Evolutionary conservation across 495 filamentous ascomycete genomes (phyloP), one percentile per base, ranked within the genome.

Genomic region (Penicillium cataractarum): DNA sequence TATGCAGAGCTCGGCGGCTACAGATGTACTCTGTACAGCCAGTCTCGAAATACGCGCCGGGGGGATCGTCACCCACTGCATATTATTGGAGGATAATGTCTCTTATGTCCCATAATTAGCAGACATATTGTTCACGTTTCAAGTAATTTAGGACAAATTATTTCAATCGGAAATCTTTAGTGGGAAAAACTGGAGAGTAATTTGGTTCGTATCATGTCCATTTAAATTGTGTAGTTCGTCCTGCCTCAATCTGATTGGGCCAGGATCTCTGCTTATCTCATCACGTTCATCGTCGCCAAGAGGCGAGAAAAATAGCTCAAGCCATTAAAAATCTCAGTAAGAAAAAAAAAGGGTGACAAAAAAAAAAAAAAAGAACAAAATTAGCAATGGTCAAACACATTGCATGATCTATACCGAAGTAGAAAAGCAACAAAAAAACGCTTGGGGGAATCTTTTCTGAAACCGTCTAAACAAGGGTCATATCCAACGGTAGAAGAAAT

Each of bases 381-480:
- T 63, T 64, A 66, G 55, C 67, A 71, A 67, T 57, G 57, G 37
- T 42, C 37, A 26, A 33, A 35, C n/a, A 17, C 64, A 63, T 68
- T 62, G 56, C 54, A 55, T 57, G 63, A 61, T 72, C 71, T 74
- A 77, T 74, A 71, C 66, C 63, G 59, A 65, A 60, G 52, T 61
- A 67, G 51, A 59, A 48, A 64, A 55, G 60, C 54, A 69, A 52
- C 15, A 56, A 32, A 56, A 64, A 69, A 73, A 67, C 72, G 71
- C 68, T 72, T 60, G 65, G 69, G 75, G 75, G 75, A 78, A 78
- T 79, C 76, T 78, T 73, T 63, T 66, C 44, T 63, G 60, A 61
- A 76, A 69, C 69, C 74, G 73, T 78, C 72, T 77, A 75, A 72
- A 71, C 52, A 72, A 67, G 57, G 62, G 57, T 69, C 60, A 74